Evolutionary conservation across 768 basidiomycete species (phyloP).

Genomic region (Podaxis sp.): DNA sequence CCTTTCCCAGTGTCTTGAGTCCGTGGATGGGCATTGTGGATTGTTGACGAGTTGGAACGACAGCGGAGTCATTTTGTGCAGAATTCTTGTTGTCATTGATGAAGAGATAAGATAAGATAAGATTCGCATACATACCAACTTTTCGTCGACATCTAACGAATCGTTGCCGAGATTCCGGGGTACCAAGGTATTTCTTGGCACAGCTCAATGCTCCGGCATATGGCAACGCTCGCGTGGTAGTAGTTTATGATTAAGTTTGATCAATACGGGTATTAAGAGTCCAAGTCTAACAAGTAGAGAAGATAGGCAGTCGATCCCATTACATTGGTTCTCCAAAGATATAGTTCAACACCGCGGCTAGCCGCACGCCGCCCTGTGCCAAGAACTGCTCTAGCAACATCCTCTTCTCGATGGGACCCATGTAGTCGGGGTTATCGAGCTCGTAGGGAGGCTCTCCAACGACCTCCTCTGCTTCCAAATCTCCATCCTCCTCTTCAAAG

Average conservation of each 20-base stretch:
- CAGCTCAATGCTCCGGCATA: too few relatives aligned
- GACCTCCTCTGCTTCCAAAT: not conserved
- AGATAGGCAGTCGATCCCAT: too few relatives aligned
- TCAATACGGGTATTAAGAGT: too few relatives aligned
- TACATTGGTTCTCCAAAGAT: slow-evolving; percentile 41
- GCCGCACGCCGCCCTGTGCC: slow-evolving; percentile 78
- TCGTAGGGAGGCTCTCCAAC: slow-evolving; percentile 33
- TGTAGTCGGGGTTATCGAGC: slow-evolving; percentile 79
- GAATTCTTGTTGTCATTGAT: not conserved
- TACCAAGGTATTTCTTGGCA: too few relatives aligned
- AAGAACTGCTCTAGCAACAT: slow-evolving; percentile 81
- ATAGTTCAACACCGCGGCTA: slow-evolving; percentile 81
- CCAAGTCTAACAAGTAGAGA: too few relatives aligned
- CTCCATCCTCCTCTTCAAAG: not conserved
- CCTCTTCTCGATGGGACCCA: slow-evolving; percentile 60
- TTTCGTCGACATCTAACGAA: too few relatives aligned
- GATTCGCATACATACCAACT: not conserved
- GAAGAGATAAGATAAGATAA: slow-evolving; percentile 19
- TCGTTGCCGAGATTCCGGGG: too few relatives aligned
- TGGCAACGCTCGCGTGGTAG: too few relatives aligned
- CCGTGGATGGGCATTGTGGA: slow-evolving; percentile 62
- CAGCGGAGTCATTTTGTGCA: slow-evolving; percentile 10
- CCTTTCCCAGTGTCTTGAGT: slow-evolving; percentile 30
- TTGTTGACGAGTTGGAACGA: not conserved
- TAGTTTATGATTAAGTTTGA: too few relatives aligned